Evolutionary conservation across 805 yeast species (phyloP), one percentile per base, ranked within the genome.

Genomic region (Saccharomycodes ludwigii): DNA sequence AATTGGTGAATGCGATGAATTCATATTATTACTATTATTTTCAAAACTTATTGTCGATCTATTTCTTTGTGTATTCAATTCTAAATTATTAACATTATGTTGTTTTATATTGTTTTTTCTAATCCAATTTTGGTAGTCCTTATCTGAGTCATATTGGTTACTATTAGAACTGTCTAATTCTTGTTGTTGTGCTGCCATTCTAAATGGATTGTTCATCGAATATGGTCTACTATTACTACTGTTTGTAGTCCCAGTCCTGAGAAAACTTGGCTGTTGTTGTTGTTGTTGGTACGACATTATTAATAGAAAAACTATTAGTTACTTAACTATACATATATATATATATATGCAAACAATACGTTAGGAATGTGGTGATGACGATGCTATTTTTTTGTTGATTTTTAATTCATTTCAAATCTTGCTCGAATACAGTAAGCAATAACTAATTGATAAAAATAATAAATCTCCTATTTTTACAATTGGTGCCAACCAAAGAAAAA

Each of bases 131-230:
- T 68, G 73, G 46, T 73, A 76, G 21, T 60, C 58, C 36, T 37
- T 54, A 25, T 52, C 56, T 25, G 58, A 36, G 32, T 50, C 42
- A 27, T 52, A 41, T 24, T 40, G 48, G 23, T 36, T 40, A 19
- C 46, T 31, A 20, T 56, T 50, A n/a, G 48, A 32, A 22, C 48
- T 57, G n/a, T n/a, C n/a, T n/a, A n/a, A n/a, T 36, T 36, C 40
- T 41, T 58, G 40, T 41, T 54, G 46, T 27, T 31, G 38, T 25
- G 62, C 46, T 5, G 63, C 65, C 34, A 61, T 61, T 46, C 88
- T 66, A 52, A 79, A 79, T n/a, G 88, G 88, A 43, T 79, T 79
- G 50, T 75, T 75, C 3, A 74, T 61, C 5, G 85, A 76, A 32
- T 74, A 58, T 2, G 63, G 66, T 40, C 66, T 56, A 19, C 33